Evolutionary conservation across 345 rosid species (phyloP), one percentile per base, ranked within the genome.

Genomic region (Pugionium dolabratum): DNA sequence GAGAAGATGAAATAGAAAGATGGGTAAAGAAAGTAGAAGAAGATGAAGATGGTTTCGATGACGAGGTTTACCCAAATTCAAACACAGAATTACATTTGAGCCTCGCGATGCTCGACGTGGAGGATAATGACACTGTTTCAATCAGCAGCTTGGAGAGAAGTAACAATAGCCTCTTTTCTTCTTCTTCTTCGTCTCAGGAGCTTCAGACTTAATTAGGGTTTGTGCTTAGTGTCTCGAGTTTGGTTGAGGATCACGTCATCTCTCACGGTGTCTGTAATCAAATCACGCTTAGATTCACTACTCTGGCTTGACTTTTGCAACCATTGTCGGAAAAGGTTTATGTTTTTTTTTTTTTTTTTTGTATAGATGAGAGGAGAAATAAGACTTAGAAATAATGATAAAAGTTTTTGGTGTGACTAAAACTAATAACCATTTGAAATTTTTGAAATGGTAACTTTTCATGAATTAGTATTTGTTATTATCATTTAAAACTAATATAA

Each of bases 1-100:
- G 86, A 41, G 90, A 85, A 28, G 43, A 69, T 6, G 76, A 74
- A 9, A 31, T 72, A 9, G 83, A 59, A 18, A 80, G 50, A 36
- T 75, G 77, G 78, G 43, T 44, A 5, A 59, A 50, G 6, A 79
- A 49, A 48, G 71, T 69, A 70, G 65, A 59, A 26, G 81, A 82
- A 50, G 74, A 78, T 66, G 77, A 79, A 32, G 89, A 78, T 25
- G 76, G 64, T 45, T 69, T 74, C 2, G 92, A 92, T 2, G 95
- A 94, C 47, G 97, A 94, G 77, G 99, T 88, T 49, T 86, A 90
- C 74, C 94, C 96, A 5, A 71, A 75, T 70, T 83, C 85, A 9
- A 79, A 84, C 40, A 72, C 83, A 11, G 92, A 81, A 43, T 54
- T 75, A 29, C 96, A 90, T 74, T 55, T 85, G 53, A 82, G 81